Evolutionary conservation across 352 stramenopile genomes (phyloP).

Genomic region (Pythium insidiosum): DNA sequence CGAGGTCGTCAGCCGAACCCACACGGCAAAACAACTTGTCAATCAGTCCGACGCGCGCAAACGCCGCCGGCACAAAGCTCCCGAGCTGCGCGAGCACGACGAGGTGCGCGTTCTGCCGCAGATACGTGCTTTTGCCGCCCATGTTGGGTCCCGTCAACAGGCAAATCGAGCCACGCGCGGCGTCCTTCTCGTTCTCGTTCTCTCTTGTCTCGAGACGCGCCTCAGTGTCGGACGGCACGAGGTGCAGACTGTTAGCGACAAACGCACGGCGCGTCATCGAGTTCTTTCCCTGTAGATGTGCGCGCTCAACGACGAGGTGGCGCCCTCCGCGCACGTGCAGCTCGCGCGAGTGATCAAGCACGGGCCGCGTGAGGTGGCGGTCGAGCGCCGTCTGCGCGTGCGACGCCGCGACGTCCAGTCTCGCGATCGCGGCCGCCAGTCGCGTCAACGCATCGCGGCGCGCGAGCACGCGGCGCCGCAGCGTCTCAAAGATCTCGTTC

Average conservation of each 20-base stretch:
- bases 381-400: constrained; percentile 63
- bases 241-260: constrained; percentile 70
- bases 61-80: constrained; percentile 69
- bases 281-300: constrained; percentile 43
- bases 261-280: constrained; percentile 44
- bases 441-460: constrained; percentile 23
- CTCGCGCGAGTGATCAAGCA: constrained; percentile 42
- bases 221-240: constrained; percentile 4
- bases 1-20: constrained; percentile 73
- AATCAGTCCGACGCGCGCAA: constrained; percentile 58
- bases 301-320: constrained; percentile 58
- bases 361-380: constrained; percentile 46
- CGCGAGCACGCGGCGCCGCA: constrained; percentile 27
- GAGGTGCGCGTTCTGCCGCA: constrained; percentile 71
- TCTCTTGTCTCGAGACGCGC: not conserved
- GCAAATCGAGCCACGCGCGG: constrained; percentile 62
- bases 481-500: constrained; percentile 36
- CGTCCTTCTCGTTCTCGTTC: not conserved
- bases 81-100: constrained; percentile 78
- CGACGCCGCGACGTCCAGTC: constrained; percentile 56
- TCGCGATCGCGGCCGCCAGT: constrained; percentile 41
- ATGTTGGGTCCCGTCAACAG: constrained; percentile 86
- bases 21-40: constrained; percentile 82
- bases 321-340: constrained; percentile 61
- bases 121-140: constrained; percentile 83